Base-by-base conservation (phyloP, 306 rosid species). In the Mucuna pruriens region DNA sequence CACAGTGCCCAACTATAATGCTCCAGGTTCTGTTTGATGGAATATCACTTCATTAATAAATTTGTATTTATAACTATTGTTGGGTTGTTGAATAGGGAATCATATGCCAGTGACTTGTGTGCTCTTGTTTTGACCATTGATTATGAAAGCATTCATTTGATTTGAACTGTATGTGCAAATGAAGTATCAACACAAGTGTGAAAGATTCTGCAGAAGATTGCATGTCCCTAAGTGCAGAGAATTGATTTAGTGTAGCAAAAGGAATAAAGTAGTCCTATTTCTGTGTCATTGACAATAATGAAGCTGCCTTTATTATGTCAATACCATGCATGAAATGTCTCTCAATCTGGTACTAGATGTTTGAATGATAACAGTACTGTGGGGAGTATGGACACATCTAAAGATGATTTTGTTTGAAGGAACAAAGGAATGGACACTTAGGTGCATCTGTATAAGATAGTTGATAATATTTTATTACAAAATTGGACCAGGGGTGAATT, bases 1-100 rank as follows among this genome's bases (percentile, higher is more conserved):
- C 99, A 61, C 86, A 87, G 78, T 82, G 89, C 68, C 97, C 99
- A 60, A 84, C 91, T 10, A 34, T 85, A 88, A 91, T 95, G 99
- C 95, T 91, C 82, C 99, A 93, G 99, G 98, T 95, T 70, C 68
- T 71, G 77, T 23, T 70, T 26, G 66, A 72, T 76, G 65, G 75
- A 49, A 72, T 70, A 62, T 73, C 12, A 52, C 80, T 48, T 62
- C 42, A 26, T 44, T 66, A 34, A 16, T 44, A 68, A 49, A 23
- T 48, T 76, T 60, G 16, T 23, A 31, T 40, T 75, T 75, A 70
- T 77, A 54, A 58, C 46, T 58, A 39, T 54, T 54, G 34, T 63
- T 52, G 16, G 17, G 44, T 44, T 74, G 29, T 69, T 17, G 57
- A 49, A 44, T 40, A 38, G 39, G 46, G 46, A 60, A 55, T 39